phyloP scores from a whole-genome alignment of 352 stramenopile species.

The Globisporangium ultimum region DNA sequence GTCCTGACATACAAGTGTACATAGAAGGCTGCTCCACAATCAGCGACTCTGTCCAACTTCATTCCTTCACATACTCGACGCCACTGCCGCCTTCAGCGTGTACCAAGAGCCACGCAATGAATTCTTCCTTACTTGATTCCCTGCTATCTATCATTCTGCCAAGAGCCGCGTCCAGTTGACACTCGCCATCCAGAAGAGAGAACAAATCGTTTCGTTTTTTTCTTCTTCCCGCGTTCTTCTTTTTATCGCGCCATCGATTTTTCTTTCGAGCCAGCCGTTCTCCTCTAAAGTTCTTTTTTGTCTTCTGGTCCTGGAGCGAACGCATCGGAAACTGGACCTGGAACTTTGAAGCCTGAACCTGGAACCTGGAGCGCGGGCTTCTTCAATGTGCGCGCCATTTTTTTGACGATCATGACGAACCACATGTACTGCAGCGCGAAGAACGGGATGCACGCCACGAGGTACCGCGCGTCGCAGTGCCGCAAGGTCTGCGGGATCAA shows the following conservation, averaged over 20 bases:
- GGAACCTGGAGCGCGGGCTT: not conserved
- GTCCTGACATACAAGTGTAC: not conserved
- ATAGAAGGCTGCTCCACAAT: not conserved
- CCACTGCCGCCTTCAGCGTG: not conserved
- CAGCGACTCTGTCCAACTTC: too few species aligned
- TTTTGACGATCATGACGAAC: conserved; percentile 72
- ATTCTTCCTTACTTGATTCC: not conserved
- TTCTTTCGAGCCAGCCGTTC: conserved; percentile 9
- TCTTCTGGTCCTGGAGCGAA: not conserved
- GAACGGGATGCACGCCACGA: conserved; percentile 54
- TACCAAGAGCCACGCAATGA: not conserved
- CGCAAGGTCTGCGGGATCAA: conserved; percentile 43
- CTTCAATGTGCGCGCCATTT: conserved; percentile 25
- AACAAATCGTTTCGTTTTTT: not conserved
- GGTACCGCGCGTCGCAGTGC: conserved; percentile 50
- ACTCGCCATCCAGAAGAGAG: too few species aligned
- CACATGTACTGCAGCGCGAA: conserved; percentile 74
- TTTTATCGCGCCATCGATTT: not conserved
- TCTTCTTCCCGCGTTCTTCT: not conserved
- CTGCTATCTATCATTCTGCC: not conserved
- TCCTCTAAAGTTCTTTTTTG: conserved; percentile 10
- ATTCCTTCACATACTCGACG: too few species aligned
- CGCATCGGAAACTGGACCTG: not conserved
- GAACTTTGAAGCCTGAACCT: not conserved
- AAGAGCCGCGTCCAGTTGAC: too few species aligned